Evolutionary conservation across 2,329 filamentous ascomycete genomes (phyloP).

Genomic region (Colletotrichum echinochloae): DNA sequence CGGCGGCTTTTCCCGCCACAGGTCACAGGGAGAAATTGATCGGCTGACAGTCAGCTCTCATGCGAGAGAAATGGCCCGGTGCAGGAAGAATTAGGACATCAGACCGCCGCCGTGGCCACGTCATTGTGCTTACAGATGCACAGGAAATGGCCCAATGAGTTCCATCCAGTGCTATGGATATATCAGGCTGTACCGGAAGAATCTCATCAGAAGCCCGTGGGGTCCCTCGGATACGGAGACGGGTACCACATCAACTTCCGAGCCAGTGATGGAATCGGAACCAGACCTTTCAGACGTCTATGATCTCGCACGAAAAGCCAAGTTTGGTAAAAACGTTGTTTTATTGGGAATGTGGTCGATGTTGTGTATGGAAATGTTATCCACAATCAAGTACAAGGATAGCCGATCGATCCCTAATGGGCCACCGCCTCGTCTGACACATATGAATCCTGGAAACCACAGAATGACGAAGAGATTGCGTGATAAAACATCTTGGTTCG

Average conservation of each 20-base stretch:
- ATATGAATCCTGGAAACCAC: background rate
- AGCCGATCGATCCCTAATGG: background rate
- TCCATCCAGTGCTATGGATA: too few species aligned
- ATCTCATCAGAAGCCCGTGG: background rate
- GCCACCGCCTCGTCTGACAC: too few species aligned
- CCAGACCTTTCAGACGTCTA: accelerated
- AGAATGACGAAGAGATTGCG: background rate
- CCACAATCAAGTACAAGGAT: background rate
- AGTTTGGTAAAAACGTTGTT: accelerated
- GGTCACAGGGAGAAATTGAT: background rate
- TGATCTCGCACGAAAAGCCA: background rate
- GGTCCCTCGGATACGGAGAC: background rate
- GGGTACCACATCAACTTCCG: background rate
- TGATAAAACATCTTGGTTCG: background rate
- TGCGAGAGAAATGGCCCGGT: constrained; percentile 38
- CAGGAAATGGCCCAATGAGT: too few species aligned
- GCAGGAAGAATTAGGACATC: background rate
- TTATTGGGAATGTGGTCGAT: background rate
- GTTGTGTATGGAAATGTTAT: background rate
- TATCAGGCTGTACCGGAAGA: background rate
- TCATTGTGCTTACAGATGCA: too few species aligned
- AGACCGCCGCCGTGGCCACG: background rate
- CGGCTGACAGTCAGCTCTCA: background rate
- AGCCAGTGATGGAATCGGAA: background rate
- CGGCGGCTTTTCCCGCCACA: background rate